Evolutionary conservation across 2,329 filamentous ascomycete genomes (phyloP).

Genomic region (Scytalidium lignicola): DNA sequence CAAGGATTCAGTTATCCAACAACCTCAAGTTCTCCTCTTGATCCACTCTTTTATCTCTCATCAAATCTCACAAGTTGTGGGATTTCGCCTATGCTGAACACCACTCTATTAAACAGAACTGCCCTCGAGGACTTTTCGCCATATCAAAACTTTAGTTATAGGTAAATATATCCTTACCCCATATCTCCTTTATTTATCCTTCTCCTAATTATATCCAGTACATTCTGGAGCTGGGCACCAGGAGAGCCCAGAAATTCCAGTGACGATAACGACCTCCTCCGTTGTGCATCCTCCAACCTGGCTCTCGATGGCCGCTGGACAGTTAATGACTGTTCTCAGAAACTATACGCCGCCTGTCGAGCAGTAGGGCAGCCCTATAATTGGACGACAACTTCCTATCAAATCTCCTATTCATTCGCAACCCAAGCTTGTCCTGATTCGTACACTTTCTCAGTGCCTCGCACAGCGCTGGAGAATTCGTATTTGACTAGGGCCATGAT

Average conservation of each 20-base stretch:
- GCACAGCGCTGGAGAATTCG: conserved; percentile 58
- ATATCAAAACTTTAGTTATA: conserved; percentile 45
- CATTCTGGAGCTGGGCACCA: conserved; percentile 56
- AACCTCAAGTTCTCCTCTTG: conserved; percentile 17
- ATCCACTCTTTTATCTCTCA: conserved; percentile 29
- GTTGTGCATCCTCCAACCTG: conserved; percentile 48
- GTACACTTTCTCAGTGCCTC: conserved; percentile 50
- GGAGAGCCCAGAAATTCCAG: conserved; percentile 46
- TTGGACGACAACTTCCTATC: conserved; percentile 46
- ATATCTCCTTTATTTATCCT: neutral
- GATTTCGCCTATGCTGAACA: conserved; percentile 54
- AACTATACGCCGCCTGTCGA: conserved; percentile 52
- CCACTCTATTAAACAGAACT: conserved; percentile 44
- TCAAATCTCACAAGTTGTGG: conserved; percentile 49
- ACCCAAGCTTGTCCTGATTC: conserved; percentile 41
- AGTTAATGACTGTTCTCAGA: conserved; percentile 47
- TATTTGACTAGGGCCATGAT: conserved; percentile 39
- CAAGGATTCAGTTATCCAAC: conserved; percentile 23
- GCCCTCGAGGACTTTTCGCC: conserved; percentile 40
- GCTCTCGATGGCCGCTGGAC: conserved; percentile 52
- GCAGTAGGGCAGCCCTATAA: conserved; percentile 46
- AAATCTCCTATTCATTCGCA: conserved; percentile 38
- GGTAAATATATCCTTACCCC: conserved; percentile 17
- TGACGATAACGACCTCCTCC: conserved; percentile 30
- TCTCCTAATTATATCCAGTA: conserved; percentile 10